Base-by-base conservation (phyloP, 176 grass and related monocot species). In the Bromus sterilis region DNA sequence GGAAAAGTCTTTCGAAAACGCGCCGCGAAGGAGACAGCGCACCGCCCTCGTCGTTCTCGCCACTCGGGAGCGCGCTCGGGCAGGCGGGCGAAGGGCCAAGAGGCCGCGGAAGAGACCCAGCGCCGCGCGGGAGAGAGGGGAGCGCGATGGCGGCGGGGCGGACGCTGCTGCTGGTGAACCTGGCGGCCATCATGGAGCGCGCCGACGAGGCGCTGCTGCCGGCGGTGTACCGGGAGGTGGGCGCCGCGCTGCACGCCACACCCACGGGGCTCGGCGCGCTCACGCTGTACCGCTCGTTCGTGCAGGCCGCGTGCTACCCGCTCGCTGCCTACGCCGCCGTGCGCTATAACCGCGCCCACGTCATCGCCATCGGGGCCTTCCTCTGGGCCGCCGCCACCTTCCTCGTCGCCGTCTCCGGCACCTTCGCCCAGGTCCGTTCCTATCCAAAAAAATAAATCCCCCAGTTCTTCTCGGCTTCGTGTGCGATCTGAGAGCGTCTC, bases 361-460 rank as follows among this genome's bases (percentile, higher is more conserved):
- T 97, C 55, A 73, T 97, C 66, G 92, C 94, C 63, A 79, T 77
- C 1, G 94, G 94, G 5, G 89, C 91, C 20, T 74, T 97, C 48
- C 94, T 97, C 86, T 97, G 92, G 94, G 89, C 94, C 62, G 87
- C 87, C 44, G 94, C 94, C 68, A 97, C 94, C 21, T 97, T 97
- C 71, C 81, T 94, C 55, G 91, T 94, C 80, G 94, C 87, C 78
- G 40, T 97, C 74, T 94, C 94, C 53, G 46, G 7, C 66, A 92
- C 94, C 35, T 94, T 97, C 85, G 39, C 66, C 6, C 83, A 97
- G 92, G 91, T 97, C 23, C 24, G 64, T 55, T 92, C 28, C 42
- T 33, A 20, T 43, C 46, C 9, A 15, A 12, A 6, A 68, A 11
- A 69, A 9, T 8, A 12, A n/a, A n/a, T n/a, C n/a, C 10, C 24